These are phyloP conservation scores for Paxillus involutus DNA, from an alignment of 768 basidiomycete genomes.

Conservation along the genomic window DNA sequence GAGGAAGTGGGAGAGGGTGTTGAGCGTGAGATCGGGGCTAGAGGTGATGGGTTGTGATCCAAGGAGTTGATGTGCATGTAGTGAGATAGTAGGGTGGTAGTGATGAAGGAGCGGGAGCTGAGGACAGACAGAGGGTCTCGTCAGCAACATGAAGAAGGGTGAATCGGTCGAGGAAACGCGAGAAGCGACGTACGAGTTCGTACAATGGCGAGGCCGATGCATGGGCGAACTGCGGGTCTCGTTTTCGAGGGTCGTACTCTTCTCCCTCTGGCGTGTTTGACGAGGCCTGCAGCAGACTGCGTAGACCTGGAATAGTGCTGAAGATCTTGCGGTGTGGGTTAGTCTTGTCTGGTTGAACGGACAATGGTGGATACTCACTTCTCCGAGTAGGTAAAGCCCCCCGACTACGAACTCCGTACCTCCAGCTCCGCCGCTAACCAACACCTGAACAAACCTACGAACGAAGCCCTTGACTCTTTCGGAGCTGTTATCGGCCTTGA, in stretches of 20 bases:
- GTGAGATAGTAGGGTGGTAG: conserved; percentile 87
- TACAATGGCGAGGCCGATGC: conserved; percentile 81
- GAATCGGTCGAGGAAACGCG: neutral
- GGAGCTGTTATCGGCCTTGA: conserved; percentile 63
- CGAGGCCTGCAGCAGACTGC: conserved; percentile 41
- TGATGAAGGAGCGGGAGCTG: conserved; percentile 81
- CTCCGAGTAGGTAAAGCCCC: conserved; percentile 82
- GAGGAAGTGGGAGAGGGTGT: conserved; percentile 92
- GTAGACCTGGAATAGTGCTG: conserved; percentile 45
- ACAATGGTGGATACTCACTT: conserved; percentile 51
- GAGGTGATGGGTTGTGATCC: conserved; percentile 71
- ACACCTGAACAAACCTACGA: conserved; percentile 78
- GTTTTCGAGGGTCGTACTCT: conserved; percentile 82
- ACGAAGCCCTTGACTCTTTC: conserved; percentile 80
- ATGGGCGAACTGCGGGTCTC: conserved; percentile 85
- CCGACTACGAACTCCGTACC: conserved; percentile 88
- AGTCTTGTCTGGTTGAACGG: neutral
- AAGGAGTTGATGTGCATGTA: conserved; percentile 85
- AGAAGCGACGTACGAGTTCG: conserved; percentile 70
- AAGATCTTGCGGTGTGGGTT: conserved; percentile 43
- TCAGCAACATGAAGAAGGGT: neutral
- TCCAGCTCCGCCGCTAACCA: conserved; percentile 67
- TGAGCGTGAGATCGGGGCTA: conserved; percentile 84
- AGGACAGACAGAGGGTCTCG: neutral
- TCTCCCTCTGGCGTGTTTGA: conserved; percentile 28